phyloP scores from a whole-genome alignment of 352 stramenopile genomes.

The Pythium scleroteichum region DNA sequence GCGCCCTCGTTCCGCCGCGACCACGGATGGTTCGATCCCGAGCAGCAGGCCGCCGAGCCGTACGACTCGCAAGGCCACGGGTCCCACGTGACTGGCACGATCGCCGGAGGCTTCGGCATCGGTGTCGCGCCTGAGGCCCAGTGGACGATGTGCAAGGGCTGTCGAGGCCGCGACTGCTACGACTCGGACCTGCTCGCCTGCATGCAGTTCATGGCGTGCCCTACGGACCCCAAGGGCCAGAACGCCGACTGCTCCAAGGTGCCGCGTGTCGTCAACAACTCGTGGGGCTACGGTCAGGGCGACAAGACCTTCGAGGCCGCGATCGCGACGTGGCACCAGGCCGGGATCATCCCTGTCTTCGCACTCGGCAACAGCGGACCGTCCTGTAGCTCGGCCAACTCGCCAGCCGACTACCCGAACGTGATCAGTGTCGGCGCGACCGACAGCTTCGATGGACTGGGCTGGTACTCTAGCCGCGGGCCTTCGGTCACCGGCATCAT shows the following conservation, averaged over 20 bases:
- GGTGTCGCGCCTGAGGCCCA: slow-evolving; percentile 19
- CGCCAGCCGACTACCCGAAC: slow-evolving; percentile 25
- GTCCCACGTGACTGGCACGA: slow-evolving; percentile 22
- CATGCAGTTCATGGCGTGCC: slow-evolving; percentile 36
- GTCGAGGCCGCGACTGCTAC: slow-evolving; percentile 5
- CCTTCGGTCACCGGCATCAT: slow-evolving; percentile 13
- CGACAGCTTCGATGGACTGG: slow-evolving; percentile 14
- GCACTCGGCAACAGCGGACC: slow-evolving; percentile 22
- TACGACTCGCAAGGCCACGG: slow-evolving; percentile 33
- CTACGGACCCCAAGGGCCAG: slow-evolving; percentile 14
- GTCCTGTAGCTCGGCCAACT: slow-evolving; percentile 15
- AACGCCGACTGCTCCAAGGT: slow-evolving; percentile 19
- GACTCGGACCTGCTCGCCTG: slow-evolving; percentile 27
- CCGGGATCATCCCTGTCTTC: slow-evolving; percentile 33
- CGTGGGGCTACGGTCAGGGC: slow-evolving; percentile 19
- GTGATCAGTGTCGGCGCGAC: slow-evolving; percentile 34
- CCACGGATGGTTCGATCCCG: slow-evolving; percentile 31
- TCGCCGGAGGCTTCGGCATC: slow-evolving; percentile 12
- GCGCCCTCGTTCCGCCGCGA: slow-evolving; percentile 10
- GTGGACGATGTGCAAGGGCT: slow-evolving; percentile 17
- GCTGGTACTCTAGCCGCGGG: slow-evolving; percentile 20
- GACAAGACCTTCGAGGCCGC: slow-evolving; percentile 16
- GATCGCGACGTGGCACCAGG: slow-evolving; percentile 22
- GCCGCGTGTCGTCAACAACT: slow-evolving; percentile 30
- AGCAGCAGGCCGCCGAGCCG: slow-evolving; percentile 17